Conservation (phyloP, 1,139 yeast species). For the Casaregolazyma suthepensis region DNA sequence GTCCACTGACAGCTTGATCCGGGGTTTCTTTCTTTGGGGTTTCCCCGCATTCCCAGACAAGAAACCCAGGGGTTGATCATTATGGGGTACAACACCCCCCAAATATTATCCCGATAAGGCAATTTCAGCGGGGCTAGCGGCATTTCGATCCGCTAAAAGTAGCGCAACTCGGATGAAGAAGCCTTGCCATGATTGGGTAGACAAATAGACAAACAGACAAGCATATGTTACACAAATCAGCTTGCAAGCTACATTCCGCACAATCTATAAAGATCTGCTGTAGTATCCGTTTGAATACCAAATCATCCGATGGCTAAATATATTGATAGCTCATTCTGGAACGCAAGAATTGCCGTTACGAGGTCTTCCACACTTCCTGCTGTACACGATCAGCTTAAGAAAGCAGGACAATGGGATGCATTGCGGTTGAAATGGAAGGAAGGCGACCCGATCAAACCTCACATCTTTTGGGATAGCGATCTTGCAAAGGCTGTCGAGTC, state of each 20-base stretch:
- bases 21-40: not conserved
- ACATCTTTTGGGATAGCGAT: constrained; percentile 29
- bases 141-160: not conserved
- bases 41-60: not conserved
- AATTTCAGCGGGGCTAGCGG: not conserved
- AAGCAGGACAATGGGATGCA: constrained; percentile 29
- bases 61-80: not conserved
- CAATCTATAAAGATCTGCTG: not conserved
- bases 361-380: constrained; percentile 24
- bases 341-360: constrained; percentile 13
- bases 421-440: constrained; percentile 22
- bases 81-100: not conserved
- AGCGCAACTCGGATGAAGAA: not conserved
- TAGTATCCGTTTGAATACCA: not conserved
- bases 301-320: constrained; percentile 1
- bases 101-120: not conserved
- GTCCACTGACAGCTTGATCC: not conserved
- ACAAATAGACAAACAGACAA: not conserved
- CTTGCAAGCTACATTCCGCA: not conserved
- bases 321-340: constrained; percentile 5
- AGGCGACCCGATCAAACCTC: constrained; percentile 12
- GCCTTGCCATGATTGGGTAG: not conserved
- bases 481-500: constrained; percentile 27
- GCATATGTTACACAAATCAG: not conserved
- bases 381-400: constrained; percentile 22